phyloP scores from a whole-genome alignment of 208 protist species.

The Acanthamoeba royreba region DNA sequence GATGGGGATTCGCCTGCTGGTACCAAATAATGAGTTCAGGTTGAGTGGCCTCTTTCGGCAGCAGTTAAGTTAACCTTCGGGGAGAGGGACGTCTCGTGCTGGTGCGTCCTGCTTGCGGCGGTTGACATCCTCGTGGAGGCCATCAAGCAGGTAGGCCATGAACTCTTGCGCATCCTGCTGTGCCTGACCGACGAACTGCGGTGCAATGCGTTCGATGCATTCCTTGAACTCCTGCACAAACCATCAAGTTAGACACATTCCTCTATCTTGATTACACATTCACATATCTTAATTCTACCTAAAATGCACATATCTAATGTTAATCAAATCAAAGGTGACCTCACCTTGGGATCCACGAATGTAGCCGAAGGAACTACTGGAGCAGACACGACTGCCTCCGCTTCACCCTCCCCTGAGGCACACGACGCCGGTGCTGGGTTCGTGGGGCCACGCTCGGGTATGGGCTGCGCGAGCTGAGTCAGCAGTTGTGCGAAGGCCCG shows the following conservation, averaged over 20 bases:
- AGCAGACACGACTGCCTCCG: background rate
- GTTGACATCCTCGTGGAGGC: constrained; percentile 53
- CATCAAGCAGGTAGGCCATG: constrained; percentile 14
- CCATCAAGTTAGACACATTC: no score
- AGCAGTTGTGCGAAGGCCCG: background rate
- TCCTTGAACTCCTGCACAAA: constrained; percentile 71
- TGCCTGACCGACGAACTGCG: constrained; percentile 43
- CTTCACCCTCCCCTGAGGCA: background rate
- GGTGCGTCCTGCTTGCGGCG: background rate
- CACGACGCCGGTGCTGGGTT: background rate
- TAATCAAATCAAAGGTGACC: background rate
- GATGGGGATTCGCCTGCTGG: background rate
- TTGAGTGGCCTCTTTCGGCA: background rate
- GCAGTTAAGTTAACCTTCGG: background rate
- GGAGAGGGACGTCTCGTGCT: background rate
- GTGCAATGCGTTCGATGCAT: constrained; percentile 38
- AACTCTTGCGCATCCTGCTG: constrained; percentile 62
- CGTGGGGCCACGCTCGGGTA: background rate
- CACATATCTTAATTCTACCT: constrained; percentile 67
- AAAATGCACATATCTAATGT: background rate
- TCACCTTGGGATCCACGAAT: background rate
- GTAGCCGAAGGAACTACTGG: background rate
- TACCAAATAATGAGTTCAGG: background rate
- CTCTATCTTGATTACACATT: constrained; percentile 78
- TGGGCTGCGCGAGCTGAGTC: background rate